Evolutionary conservation across 176 grass and related monocot genomes (phyloP).

Genomic region (Oryza rufipogon): DNA sequence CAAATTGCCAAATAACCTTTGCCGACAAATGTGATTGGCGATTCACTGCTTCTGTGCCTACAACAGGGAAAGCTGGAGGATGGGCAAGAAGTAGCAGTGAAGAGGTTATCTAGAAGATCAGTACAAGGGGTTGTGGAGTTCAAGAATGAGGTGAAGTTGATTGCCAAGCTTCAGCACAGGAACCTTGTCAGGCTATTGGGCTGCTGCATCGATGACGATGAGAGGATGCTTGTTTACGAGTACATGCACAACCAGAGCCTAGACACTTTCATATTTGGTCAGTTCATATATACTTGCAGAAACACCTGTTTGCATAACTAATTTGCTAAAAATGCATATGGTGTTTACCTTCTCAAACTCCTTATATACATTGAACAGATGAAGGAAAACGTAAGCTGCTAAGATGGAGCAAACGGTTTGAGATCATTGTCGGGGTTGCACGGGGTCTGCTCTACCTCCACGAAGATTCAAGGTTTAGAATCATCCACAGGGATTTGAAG

Average conservation of each 20-base stretch:
- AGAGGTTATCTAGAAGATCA: slow-evolving; percentile 57
- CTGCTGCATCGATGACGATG: slow-evolving; percentile 53
- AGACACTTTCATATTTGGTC: slow-evolving; percentile 64
- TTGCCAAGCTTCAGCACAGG: slow-evolving; percentile 59
- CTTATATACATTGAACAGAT: slow-evolving; percentile 21
- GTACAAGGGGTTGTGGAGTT: slow-evolving; percentile 52
- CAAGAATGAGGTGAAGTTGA: slow-evolving; percentile 62
- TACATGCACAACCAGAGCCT: slow-evolving; percentile 69
- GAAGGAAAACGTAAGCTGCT: slow-evolving; percentile 35
- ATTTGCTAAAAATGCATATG: not conserved
- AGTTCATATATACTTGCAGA: not conserved
- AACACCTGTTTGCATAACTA: not conserved
- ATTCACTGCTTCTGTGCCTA: not conserved
- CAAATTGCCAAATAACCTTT: not conserved
- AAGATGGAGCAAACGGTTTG: slow-evolving; percentile 42
- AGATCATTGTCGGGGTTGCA: slow-evolving; percentile 44
- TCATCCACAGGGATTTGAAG: slow-evolving; percentile 51
- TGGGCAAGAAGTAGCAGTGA: slow-evolving; percentile 58
- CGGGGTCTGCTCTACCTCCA: slow-evolving; percentile 55
- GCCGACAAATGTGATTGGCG: not conserved
- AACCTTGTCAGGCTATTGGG: slow-evolving; percentile 53
- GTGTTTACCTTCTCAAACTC: not conserved
- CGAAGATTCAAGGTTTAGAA: slow-evolving; percentile 55
- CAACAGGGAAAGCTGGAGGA: slow-evolving; percentile 56
- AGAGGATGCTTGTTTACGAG: slow-evolving; percentile 63